These are phyloP conservation scores for Athelia psychrophila DNA, from an alignment of 1,284 basidiomycete genomes.

Conservation along the genomic window DNA sequence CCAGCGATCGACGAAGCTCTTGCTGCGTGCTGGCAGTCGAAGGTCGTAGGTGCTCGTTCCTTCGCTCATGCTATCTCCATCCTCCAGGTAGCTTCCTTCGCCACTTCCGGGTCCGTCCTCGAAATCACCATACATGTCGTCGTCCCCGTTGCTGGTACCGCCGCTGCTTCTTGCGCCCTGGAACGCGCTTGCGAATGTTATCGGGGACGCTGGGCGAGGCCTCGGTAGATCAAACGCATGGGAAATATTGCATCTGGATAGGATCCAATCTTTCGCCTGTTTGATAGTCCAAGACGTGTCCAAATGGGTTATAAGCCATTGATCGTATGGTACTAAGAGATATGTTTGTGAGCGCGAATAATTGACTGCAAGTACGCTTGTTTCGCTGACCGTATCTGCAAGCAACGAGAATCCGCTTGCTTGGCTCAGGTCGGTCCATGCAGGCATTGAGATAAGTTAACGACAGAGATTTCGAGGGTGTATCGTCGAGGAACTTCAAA, in stretches of 20 bases:
- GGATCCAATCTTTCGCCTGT: constrained; percentile 58
- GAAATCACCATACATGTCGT: constrained; percentile 22
- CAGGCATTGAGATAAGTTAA: not conserved
- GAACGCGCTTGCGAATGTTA: constrained; percentile 47
- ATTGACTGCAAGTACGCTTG: not conserved
- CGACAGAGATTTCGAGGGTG: too few species aligned
- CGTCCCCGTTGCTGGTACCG: constrained; percentile 22
- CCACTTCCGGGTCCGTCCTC: constrained; percentile 22
- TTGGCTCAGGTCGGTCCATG: not conserved
- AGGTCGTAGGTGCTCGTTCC: not conserved
- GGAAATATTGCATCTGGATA: constrained; percentile 43
- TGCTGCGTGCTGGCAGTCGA: not conserved
- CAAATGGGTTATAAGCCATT: constrained; percentile 68
- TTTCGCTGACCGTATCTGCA: constrained; percentile 51
- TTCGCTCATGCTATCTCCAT: not conserved
- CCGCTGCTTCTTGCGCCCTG: constrained; percentile 8
- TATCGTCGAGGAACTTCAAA: too few species aligned
- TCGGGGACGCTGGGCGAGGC: constrained; percentile 51
- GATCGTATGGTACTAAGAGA: constrained; percentile 59
- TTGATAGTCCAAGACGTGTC: constrained; percentile 54
- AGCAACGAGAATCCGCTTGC: constrained; percentile 28
- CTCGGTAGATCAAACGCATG: constrained; percentile 35
- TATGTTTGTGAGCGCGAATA: constrained; percentile 3
- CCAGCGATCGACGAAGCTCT: not conserved
- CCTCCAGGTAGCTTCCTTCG: constrained; percentile 14